Evolutionary conservation across 768 basidiomycete genomes (phyloP).

Genomic region (Botryobasidium botryosum): DNA sequence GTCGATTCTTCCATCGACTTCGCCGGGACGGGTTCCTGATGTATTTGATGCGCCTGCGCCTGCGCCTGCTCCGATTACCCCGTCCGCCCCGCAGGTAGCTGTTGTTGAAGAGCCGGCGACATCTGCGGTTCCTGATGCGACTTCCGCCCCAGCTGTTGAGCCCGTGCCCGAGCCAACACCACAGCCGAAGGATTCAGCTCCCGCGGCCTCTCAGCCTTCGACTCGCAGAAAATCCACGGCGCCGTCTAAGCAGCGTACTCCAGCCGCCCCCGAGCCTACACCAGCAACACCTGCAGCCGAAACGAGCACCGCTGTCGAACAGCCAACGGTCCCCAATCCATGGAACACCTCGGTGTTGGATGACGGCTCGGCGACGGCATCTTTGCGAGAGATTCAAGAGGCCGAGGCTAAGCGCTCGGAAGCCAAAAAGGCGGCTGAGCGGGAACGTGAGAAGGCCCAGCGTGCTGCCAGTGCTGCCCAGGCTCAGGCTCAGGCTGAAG

Average conservation of each 20-base stretch:
- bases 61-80: not conserved
- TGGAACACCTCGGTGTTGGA: no score
- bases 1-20: no score
- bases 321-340: constrained; percentile 8
- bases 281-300: constrained; percentile 13
- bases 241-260: constrained; percentile 7
- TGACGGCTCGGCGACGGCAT: constrained; percentile 41
- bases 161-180: constrained; percentile 1
- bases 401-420: constrained; percentile 72
- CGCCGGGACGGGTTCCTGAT: no score
- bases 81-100: not conserved
- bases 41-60: no score
- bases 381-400: constrained; percentile 89
- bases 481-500: constrained; percentile 15
- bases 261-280: constrained; percentile 16
- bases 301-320: constrained; percentile 12
- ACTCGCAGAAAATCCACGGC: not conserved
- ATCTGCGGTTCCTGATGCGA: not conserved
- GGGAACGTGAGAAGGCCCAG: constrained; percentile 34
- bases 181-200: not conserved
- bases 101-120: not conserved
- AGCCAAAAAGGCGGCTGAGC: constrained; percentile 51
- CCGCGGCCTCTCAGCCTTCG: constrained; percentile 5
- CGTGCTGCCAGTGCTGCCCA: constrained; percentile 27
- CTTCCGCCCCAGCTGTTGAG: not conserved